Base-by-base conservation (phyloP, 345 rosid species). In the Lepidium sativum region DNA sequence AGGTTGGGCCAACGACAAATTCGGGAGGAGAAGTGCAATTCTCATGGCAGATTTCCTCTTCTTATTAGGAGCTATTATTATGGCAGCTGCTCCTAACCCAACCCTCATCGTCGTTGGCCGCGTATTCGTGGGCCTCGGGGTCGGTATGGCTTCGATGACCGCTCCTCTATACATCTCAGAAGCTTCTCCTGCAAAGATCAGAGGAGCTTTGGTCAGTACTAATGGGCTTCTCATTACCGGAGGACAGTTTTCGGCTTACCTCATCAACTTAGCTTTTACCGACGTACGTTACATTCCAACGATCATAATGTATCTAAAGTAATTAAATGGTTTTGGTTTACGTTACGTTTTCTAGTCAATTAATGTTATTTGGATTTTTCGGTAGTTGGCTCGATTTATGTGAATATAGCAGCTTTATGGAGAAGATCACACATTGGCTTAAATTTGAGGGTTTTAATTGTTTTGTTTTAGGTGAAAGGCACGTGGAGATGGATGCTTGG, bases 401-500 rank as follows among this genome's bases (percentile, higher is more conserved):
- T 20, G 8, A 10, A 20, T 0, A n/a, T 33, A 11, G 10, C 50
- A 45, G 8, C 10, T 13, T 44, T 45, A 18, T 9, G 2, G 1
- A 12, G 12, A 23, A 11, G 7, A 21, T 52, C 12, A 51, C 31
- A 48, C n/a, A 15, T 34, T 47, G 18, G 14, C 11, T 48, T 35
- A 23, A 6, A 4, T 11, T 32, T 4, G 20, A 60, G 6, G 20
- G 6, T 51, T 6, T 14, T 9, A 21, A 32, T 42, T 62, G 63
- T 37, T 44, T 51, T 65, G 38, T 32, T 60, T 3, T 58, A 89
- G 97, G 95, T 74, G 47, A 78, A 43, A 0, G 89, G 94, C 50
- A 83, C 96, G 0, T 92, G 98, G 98, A 79, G 96, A 32, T 92
- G 98, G 98, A 92, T 92, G 98, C 96, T 88, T 8, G 96, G 98